A percentile compares a stretch with the other conserved stretches of the same genome.
These are phyloP conservation scores for Cantharellus anzutake DNA, from an alignment of 768 basidiomycete genomes.

Conservation along the genomic window DNA sequence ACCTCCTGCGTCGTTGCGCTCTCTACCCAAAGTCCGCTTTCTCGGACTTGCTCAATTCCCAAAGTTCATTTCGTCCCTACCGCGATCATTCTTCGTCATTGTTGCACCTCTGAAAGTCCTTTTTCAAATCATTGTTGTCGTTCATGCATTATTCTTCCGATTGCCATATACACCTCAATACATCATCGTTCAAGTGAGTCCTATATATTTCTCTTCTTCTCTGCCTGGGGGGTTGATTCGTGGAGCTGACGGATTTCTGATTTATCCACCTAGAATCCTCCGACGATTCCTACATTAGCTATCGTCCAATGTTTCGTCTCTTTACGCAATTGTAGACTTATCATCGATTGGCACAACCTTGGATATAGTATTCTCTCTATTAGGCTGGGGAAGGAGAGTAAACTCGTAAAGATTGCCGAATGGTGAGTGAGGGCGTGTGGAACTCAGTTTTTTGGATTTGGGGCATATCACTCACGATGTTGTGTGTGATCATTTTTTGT, in stretches of 20 bases:
- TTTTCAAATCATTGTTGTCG: slow-evolving; percentile 44
- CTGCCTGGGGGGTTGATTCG: neutral
- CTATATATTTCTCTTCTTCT: neutral
- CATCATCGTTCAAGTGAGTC: slow-evolving; percentile 72
- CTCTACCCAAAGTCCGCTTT: slow-evolving; percentile 42
- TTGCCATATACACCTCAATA: slow-evolving; percentile 57
- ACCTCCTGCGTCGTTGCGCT: slow-evolving; percentile 53
- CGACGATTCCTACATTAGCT: slow-evolving; percentile 83
- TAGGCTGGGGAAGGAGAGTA: slow-evolving; percentile 47
- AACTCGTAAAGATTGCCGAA: slow-evolving; percentile 54
- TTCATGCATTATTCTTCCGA: slow-evolving; percentile 38
- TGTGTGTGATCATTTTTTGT: too few relatives aligned
- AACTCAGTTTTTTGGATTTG: neutral
- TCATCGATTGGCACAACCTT: slow-evolving; percentile 99
- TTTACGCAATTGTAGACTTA: slow-evolving; percentile 59
- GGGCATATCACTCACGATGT: neutral
- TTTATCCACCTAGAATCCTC: slow-evolving; percentile 54
- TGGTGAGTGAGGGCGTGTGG: slow-evolving; percentile 28
- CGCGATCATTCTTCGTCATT: slow-evolving; percentile 38
- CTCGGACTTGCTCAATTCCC: slow-evolving; percentile 52
- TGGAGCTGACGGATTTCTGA: neutral
- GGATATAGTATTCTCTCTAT: slow-evolving; percentile 86
- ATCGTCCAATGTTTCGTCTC: slow-evolving; percentile 57
- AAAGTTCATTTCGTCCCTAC: slow-evolving; percentile 28
- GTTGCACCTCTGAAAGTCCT: slow-evolving; percentile 62